Conservation (phyloP, 768 basidiomycete genomes). For the Termitomyces sp. region DNA sequence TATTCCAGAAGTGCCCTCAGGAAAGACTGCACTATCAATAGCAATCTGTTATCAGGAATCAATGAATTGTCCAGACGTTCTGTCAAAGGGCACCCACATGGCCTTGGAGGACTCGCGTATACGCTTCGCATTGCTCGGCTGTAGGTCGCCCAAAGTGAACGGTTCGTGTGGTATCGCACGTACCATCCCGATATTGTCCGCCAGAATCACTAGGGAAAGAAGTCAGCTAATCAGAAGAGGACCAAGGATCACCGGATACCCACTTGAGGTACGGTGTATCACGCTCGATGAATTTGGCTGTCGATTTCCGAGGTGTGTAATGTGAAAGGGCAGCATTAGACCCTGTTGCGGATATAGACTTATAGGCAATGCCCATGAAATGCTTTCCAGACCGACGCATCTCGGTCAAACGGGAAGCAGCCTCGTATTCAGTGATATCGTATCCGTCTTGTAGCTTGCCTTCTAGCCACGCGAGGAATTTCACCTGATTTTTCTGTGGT, state of each 20-base stretch:
- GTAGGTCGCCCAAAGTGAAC: constrained; percentile 86
- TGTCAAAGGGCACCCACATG: constrained; percentile 61
- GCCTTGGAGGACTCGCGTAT: constrained; percentile 92
- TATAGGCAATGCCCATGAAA: constrained; percentile 85
- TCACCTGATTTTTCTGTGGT: constrained; percentile 36
- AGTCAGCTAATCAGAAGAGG: not conserved
- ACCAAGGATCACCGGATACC: constrained; percentile 25
- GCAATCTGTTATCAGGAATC: constrained; percentile 59
- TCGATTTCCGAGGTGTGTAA: constrained; percentile 73
- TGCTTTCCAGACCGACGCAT: constrained; percentile 68
- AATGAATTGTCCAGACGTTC: constrained; percentile 18
- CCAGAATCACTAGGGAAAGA: constrained; percentile 74
- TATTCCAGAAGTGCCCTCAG: constrained; percentile 80
- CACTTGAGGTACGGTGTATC: constrained; percentile 88
- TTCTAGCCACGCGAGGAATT: constrained; percentile 92
- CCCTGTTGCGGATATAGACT: constrained; percentile 86
- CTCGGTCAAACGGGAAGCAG: constrained; percentile 78
- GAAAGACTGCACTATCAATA: constrained; percentile 87
- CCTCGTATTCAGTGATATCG: constrained; percentile 90
- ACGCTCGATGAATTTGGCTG: constrained; percentile 70
- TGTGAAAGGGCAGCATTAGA: constrained; percentile 94
- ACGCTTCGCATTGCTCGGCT: constrained; percentile 86
- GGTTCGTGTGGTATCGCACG: constrained; percentile 81
- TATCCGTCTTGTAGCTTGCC: constrained; percentile 71
- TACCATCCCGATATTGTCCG: constrained; percentile 87